A percentile compares a stretch with the other conserved stretches of the same genome.
Evolutionary conservation across 345 rosid genomes (phyloP).

Genomic region (Jatropha curcas): DNA sequence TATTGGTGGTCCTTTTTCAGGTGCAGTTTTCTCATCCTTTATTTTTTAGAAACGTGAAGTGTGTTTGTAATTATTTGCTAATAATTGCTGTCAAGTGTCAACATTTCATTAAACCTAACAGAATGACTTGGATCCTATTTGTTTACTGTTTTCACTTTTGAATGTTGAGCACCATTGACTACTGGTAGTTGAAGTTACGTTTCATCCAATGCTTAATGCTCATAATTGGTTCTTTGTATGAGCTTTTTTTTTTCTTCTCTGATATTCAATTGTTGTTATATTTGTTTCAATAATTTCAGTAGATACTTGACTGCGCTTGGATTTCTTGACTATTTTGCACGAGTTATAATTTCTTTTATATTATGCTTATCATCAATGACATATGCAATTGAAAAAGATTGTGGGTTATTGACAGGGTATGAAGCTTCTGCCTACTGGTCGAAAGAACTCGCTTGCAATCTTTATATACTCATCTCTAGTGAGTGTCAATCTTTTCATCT

Average conservation of each 20-base stretch:
- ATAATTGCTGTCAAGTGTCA: not conserved
- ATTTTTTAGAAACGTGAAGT: not conserved
- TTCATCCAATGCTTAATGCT: not conserved
- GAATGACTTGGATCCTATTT: not conserved
- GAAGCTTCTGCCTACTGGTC: conserved; percentile 90
- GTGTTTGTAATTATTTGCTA: not conserved
- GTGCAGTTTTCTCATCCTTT: conserved; percentile 29
- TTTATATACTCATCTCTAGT: conserved; percentile 78
- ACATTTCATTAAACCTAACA: not conserved
- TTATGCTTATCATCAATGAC: conserved; percentile 5
- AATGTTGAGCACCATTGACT: not conserved
- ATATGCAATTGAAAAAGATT: not conserved
- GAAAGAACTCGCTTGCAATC: conserved; percentile 75
- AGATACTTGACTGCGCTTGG: not conserved
- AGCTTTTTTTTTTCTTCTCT: not conserved
- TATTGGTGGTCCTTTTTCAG: conserved; percentile 86
- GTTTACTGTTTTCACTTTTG: no score
- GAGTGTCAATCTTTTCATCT: conserved; percentile 28
- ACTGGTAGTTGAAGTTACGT: not conserved
- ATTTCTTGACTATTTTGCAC: not conserved
- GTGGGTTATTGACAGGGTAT: conserved; percentile 63
- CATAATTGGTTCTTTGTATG: not conserved
- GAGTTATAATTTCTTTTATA: not conserved
- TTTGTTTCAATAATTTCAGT: not conserved
- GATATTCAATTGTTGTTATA: not conserved